Percentiles rank a stretch among this genome's conserved stretches.
These are phyloP conservation scores for Solanum sparsipilum DNA, from an alignment of 257 asterid species.

Conservation along the genomic window DNA sequence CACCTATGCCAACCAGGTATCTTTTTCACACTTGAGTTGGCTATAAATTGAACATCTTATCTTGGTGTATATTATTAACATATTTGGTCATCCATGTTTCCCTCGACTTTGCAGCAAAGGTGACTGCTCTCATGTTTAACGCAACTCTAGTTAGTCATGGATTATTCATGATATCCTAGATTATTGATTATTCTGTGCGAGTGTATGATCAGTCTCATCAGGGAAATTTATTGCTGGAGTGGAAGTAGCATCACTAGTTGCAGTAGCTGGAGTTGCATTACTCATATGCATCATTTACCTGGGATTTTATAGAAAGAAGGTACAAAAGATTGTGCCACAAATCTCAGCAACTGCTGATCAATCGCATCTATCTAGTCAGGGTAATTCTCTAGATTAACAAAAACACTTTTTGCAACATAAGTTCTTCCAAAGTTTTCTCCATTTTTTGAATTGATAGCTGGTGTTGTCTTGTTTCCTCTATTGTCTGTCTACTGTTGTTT, in stretches of 20 bases:
- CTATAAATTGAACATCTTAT: neutral
- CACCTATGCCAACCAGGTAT: neutral
- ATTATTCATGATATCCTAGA: slow-evolving; percentile 1
- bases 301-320: slow-evolving; percentile 38
- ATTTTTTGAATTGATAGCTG: neutral
- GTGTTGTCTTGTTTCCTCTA: neutral
- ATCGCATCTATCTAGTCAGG: slow-evolving; percentile 20
- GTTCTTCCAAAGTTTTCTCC: neutral
- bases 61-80: neutral
- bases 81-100: neutral
- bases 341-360: slow-evolving; percentile 29
- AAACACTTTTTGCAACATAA: neutral
- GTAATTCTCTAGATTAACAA: neutral
- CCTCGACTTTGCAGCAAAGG: slow-evolving; percentile 51
- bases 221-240: slow-evolving; percentile 64
- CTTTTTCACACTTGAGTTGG: neutral
- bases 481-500: neutral
- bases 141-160: neutral
- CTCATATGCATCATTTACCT: slow-evolving; percentile 37
- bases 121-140: slow-evolving; percentile 13
- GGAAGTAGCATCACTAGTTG: slow-evolving; percentile 17
- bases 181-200: neutral
- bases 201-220: slow-evolving; percentile 45
- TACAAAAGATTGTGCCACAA: slow-evolving; percentile 22
- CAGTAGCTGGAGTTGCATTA: slow-evolving; percentile 28